Conservation (phyloP, 2,329 filamentous ascomycete species). For the Rutstroemia sydowiana region DNA sequence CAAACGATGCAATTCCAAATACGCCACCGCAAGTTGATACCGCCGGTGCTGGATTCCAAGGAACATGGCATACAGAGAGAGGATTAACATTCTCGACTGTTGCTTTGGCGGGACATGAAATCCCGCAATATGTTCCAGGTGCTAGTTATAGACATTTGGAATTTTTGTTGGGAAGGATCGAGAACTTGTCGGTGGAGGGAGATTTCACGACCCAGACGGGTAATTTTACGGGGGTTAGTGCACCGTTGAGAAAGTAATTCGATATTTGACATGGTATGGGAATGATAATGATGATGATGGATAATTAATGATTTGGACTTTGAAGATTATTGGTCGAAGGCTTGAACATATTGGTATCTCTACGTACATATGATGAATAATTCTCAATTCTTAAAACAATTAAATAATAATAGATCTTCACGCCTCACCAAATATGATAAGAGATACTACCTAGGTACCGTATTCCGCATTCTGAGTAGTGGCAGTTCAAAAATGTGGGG, state of each 20-base stretch:
- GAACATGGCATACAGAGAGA: constrained; percentile 52
- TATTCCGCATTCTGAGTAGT: too few species aligned
- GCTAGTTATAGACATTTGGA: constrained; percentile 54
- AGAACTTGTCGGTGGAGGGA: constrained; percentile 33
- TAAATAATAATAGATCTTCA: too few species aligned
- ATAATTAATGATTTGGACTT: too few species aligned
- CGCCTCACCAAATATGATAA: too few species aligned
- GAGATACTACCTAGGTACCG: too few species aligned
- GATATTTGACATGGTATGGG: not conserved
- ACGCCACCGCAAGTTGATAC: constrained; percentile 19
- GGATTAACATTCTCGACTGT: constrained; percentile 54
- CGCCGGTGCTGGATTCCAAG: constrained; percentile 31
- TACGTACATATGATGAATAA: too few species aligned
- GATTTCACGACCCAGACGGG: constrained; percentile 25
- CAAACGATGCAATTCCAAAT: constrained; percentile 14
- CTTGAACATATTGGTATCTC: too few species aligned
- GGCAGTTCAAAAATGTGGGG: too few species aligned
- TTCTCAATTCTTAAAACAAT: too few species aligned
- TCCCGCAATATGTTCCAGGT: constrained; percentile 48
- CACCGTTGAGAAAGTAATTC: constrained; percentile 10
- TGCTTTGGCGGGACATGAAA: constrained; percentile 46
- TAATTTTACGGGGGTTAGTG: constrained; percentile 19
- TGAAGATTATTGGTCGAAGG: too few species aligned
- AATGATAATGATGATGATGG: too few species aligned
- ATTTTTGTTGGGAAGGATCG: constrained; percentile 52